These are phyloP conservation scores for Eudorina sp. DNA, from an alignment of 139 green algal species.

Conservation along the genomic window DNA sequence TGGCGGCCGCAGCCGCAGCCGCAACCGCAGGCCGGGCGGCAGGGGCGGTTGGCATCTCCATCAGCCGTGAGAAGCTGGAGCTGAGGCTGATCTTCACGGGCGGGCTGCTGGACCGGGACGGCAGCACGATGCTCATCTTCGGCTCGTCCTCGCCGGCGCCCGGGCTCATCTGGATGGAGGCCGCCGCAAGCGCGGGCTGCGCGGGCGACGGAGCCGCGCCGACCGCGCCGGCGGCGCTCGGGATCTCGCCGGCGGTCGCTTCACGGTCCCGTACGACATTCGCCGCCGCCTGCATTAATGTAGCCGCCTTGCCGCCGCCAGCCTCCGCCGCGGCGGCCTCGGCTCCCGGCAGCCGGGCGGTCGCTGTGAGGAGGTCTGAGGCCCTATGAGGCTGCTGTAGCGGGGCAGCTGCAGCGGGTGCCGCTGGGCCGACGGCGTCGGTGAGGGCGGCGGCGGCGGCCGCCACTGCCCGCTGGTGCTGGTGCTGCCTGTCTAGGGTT, in stretches of 20 bases:
- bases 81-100: constrained; percentile 40
- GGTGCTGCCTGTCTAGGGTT: neutral
- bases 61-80: neutral
- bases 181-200: neutral
- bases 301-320: neutral
- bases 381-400: neutral
- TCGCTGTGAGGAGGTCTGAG: too few relatives aligned
- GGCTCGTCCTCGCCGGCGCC: neutral
- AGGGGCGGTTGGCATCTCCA: too few relatives aligned
- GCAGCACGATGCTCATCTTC: neutral
- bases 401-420: neutral
- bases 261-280: neutral
- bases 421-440: neutral
- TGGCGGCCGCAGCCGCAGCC: neutral
- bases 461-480: neutral
- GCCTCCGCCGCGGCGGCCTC: neutral
- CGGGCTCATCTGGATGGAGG: neutral
- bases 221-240: neutral
- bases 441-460: neutral
- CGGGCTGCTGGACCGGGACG: neutral
- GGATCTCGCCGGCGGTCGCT: too few relatives aligned
- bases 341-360: too few relatives aligned
- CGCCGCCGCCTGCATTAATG: neutral
- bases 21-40: too few relatives aligned
- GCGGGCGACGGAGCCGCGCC: neutral